Evolutionary conservation across 164 flowering plant genomes (phyloP), one percentile per base, ranked within the genome.

Genomic region (Litsea cubeba): DNA sequence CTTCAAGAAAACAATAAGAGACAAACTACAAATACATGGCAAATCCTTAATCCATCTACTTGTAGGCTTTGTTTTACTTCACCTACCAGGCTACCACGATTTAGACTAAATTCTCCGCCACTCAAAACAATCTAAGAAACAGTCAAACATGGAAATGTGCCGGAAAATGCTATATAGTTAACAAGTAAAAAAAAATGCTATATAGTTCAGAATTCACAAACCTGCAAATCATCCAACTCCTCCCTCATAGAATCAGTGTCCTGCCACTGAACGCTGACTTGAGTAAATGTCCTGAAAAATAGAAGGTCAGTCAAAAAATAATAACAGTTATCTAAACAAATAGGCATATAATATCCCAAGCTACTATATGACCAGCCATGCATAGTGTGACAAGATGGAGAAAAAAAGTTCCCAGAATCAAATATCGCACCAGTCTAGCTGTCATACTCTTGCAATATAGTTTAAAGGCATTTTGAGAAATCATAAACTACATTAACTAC

Each of bases 151-250:
- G 60, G 60, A 54, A 40, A 54, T 17, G n/a, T 54, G 60, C n/a
- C n/a, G 20, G 57, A 74, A 54, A 54, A 54, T 17, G n/a, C 18
- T 2, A 54, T 4, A 12, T 40, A 40, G 46, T 6, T 40, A 30
- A 30, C 35, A 30, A 30, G 35, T 30, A 30, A 30, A 30, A 30
- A 30, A 74, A 54, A 54, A 54, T 54, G 60, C 18, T 17, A 18
- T 54, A 12, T 8, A 40, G 46, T 6, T 40, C 11, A 40, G 11
- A 54, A 54, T 18, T 12, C 54, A 71, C 81, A 77, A 63, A 92
- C 98, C 97, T 94, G 98, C 75, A 96, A 86, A 85, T 96, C 98
- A 82, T 96, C 99, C 62, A 96, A 85, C 76, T 96, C 99, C 81
- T 93, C 97, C 78, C 95, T 87, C 97, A 96, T 89, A 50, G 97